Base-by-base conservation (phyloP, 768 basidiomycete genomes). In the Lactarius akahatsu region DNA sequence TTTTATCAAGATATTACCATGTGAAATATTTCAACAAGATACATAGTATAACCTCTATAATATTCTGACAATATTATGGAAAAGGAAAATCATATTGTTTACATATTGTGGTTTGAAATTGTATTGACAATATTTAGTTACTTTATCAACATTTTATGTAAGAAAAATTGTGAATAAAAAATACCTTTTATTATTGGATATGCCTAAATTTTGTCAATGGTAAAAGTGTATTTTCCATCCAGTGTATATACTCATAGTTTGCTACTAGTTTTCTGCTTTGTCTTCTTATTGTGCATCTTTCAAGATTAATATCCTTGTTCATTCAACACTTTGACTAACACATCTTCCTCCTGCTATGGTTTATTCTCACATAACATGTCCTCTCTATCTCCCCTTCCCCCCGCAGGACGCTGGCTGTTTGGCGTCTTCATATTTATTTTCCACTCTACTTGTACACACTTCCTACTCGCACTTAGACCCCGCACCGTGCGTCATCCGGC, bases 231-330 rank as follows among this genome's bases (percentile, higher is more conserved):
- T n/a, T n/a, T n/a, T n/a, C n/a, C n/a, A n/a, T n/a, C n/a, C n/a
- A n/a, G n/a, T n/a, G n/a, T n/a, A n/a, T 36, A 26, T 57, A 40
- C 28, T 18, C 52, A 15, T 41, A 20, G 56, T 57, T 6, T 59
- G 56, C 40, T 58, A 41, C 26, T 43, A 41, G 36, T 30, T 61
- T 58, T 20, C 38, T 34, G 47, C 57, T 59, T 7, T 62, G 57
- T 56, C 59, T 20, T 60, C 56, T n/a, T n/a, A 23, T 34, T 45
- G 54, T 45, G 40, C 41, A 28, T 40, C 47, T 50, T 50, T 52
- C 50, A 52, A 52, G 23, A 2, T 32, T 28, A 50, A 40, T 61
- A 18, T 57, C n/a, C n/a, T 7, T 5, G 1, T n/a, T n/a, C n/a
- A 4, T 45, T 40, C 23, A 23, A 34, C 36, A 8, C 23, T 15